Conservation (phyloP, 1,139 yeast species). For the Pichia kudriavzevii region DNA sequence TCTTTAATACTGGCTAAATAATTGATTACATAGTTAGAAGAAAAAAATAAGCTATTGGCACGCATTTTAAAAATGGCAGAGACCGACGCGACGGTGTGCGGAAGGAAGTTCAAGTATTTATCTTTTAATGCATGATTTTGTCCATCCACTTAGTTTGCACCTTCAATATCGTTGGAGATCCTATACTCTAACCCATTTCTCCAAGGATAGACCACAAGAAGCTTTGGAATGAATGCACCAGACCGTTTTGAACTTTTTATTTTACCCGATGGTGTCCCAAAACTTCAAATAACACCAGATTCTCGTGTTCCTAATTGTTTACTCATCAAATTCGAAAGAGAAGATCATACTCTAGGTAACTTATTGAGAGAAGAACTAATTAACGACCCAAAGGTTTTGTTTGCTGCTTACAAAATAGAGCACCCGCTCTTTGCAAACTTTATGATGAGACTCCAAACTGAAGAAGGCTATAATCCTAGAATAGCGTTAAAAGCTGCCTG, state of each 20-base stretch:
- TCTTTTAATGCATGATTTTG: too few relatives aligned
- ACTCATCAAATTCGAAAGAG: constrained; percentile 86
- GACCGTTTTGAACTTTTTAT: constrained; percentile 95
- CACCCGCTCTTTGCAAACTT: constrained; percentile 96
- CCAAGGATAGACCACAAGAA: too few relatives aligned
- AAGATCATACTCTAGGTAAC: constrained; percentile 94
- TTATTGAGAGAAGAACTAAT: constrained; percentile 78
- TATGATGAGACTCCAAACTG: constrained; percentile 88
- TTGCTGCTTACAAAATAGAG: constrained; percentile 95
- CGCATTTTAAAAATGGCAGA: too few relatives aligned
- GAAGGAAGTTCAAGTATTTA: too few relatives aligned
- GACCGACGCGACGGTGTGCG: too few relatives aligned
- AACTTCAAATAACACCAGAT: constrained; percentile 86
- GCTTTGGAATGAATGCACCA: constrained; percentile 99
- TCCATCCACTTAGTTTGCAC: too few relatives aligned
- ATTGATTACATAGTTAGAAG: too few relatives aligned
- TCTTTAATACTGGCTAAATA: too few relatives aligned
- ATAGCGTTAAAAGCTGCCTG: constrained; percentile 90
- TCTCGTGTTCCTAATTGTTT: constrained; percentile 95
- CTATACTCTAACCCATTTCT: too few relatives aligned
- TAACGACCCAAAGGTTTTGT: constrained; percentile 78
- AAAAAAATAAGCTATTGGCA: too few relatives aligned
- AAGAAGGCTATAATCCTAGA: constrained; percentile 86
- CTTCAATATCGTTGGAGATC: too few relatives aligned
- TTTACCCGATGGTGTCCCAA: constrained; percentile 94